Conservation (phyloP, 2,329 filamentous ascomycete genomes). For the Colletotrichum cereale region DNA sequence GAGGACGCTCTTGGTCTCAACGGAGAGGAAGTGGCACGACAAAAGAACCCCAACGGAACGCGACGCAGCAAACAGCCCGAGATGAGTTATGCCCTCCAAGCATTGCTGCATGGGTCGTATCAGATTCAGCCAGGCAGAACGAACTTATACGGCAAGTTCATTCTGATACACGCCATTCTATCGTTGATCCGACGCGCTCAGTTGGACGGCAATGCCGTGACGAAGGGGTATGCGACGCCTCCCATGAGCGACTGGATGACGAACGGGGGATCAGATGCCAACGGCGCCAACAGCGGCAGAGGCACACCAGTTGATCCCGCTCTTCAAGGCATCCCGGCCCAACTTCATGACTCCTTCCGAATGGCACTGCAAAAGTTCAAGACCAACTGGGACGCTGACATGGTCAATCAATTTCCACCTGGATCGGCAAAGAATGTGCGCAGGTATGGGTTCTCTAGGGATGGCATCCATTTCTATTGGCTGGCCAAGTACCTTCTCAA, state of each 20-base stretch:
- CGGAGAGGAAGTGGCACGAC: constrained; percentile 66
- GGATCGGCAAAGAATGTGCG: constrained; percentile 60
- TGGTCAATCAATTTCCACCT: constrained; percentile 74
- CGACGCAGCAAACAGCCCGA: constrained; percentile 74
- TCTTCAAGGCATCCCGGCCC: constrained; percentile 55
- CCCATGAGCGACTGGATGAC: constrained; percentile 71
- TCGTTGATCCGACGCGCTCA: constrained; percentile 66
- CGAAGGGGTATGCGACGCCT: constrained; percentile 64
- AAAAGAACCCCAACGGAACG: constrained; percentile 72
- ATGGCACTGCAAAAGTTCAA: constrained; percentile 80
- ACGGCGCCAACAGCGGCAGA: constrained; percentile 55
- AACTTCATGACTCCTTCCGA: constrained; percentile 61
- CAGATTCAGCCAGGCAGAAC: constrained; percentile 74
- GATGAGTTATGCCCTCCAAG: constrained; percentile 70
- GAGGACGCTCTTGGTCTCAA: constrained; percentile 74
- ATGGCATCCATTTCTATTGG: constrained; percentile 81
- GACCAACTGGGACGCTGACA: constrained; percentile 77
- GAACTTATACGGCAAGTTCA: constrained; percentile 80
- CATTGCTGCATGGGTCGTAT: constrained; percentile 69
- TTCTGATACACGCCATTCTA: constrained; percentile 77
- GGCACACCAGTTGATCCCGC: constrained; percentile 59
- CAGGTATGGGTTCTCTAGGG: constrained; percentile 77
- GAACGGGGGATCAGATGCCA: constrained; percentile 54
- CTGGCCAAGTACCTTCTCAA: constrained; percentile 75
- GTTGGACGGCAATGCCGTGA: constrained; percentile 54